phyloP scores from a whole-genome alignment of 2,329 filamentous ascomycete species.

The Neopestalotiopsis sp. region DNA sequence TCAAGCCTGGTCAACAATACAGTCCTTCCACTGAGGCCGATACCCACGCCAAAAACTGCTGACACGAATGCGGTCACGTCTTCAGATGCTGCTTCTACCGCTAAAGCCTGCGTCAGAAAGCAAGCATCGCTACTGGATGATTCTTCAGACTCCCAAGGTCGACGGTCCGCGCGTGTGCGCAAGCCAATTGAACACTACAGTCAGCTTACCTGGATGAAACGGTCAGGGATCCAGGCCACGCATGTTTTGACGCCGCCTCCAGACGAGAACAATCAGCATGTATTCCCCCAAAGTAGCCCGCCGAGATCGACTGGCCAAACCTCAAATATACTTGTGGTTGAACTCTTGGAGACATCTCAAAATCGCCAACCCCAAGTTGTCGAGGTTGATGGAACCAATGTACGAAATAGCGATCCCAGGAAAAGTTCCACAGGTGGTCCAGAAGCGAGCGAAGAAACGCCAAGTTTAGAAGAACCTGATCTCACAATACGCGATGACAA shows the following conservation, averaged over 20 bases:
- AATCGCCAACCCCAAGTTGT: neutral
- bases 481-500: neutral
- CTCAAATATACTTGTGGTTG: neutral
- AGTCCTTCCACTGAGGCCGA: neutral
- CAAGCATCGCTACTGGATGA: conserved; percentile 10
- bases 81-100: neutral
- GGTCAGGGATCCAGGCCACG: neutral
- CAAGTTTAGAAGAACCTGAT: neutral
- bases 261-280: neutral
- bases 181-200: conserved; percentile 25
- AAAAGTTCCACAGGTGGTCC: neutral
- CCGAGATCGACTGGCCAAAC: neutral
- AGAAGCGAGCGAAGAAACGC: neutral
- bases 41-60: neutral
- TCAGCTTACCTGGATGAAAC: conserved; percentile 17
- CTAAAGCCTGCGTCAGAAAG: conserved; percentile 8
- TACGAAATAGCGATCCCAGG: neutral
- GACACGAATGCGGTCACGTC: neutral
- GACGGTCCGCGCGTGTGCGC: conserved; percentile 24
- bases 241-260: conserved; percentile 4
- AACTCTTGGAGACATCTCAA: neutral
- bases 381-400: neutral
- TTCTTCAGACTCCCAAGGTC: conserved; percentile 17
- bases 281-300: neutral
- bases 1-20: neutral